A percentile compares a stretch with the other conserved stretches of the same genome.
Evolutionary conservation across 352 stramenopile genomes (phyloP).

Genomic region (Aphanomyces invadans): DNA sequence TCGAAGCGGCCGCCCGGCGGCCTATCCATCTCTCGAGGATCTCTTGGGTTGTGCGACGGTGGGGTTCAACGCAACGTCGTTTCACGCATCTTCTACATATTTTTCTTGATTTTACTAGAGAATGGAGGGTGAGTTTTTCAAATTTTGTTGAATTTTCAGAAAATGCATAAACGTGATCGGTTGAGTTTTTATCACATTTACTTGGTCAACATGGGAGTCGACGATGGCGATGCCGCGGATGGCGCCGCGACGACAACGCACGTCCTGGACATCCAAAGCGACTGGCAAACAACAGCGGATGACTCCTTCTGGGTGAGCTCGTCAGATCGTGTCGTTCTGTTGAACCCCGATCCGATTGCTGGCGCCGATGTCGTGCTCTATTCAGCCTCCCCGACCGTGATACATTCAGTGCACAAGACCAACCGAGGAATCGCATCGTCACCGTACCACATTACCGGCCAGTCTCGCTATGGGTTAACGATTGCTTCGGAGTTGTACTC

Average conservation of each 20-base stretch:
- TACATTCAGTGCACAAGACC: slow-evolving; percentile 21
- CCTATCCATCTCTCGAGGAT: neutral
- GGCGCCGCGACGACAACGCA: neutral
- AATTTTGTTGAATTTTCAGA: too few relatives aligned
- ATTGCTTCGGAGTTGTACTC: slow-evolving; percentile 12
- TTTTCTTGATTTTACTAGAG: too few relatives aligned
- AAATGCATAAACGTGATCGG: too few relatives aligned
- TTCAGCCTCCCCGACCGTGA: slow-evolving; percentile 43
- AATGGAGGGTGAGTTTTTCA: too few relatives aligned
- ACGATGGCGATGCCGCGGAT: neutral
- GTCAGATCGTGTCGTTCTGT: neutral
- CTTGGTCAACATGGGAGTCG: neutral
- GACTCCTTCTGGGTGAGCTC: slow-evolving; percentile 15
- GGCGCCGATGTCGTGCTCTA: slow-evolving; percentile 34
- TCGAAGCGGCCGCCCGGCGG: neutral
- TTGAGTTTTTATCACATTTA: too few relatives aligned
- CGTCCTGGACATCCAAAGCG: slow-evolving; percentile 48
- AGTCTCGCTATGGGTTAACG: slow-evolving; percentile 40
- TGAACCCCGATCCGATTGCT: neutral
- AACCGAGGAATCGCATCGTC: slow-evolving; percentile 2
- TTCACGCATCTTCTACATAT: neutral
- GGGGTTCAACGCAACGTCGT: neutral
- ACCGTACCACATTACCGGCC: slow-evolving; percentile 26
- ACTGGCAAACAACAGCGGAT: slow-evolving; percentile 37
- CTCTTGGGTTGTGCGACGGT: too few relatives aligned